Evolutionary conservation across 1,139 yeast species (phyloP), one percentile per base, ranked within the genome.

Genomic region (Debaryomycetaceae sp.): DNA sequence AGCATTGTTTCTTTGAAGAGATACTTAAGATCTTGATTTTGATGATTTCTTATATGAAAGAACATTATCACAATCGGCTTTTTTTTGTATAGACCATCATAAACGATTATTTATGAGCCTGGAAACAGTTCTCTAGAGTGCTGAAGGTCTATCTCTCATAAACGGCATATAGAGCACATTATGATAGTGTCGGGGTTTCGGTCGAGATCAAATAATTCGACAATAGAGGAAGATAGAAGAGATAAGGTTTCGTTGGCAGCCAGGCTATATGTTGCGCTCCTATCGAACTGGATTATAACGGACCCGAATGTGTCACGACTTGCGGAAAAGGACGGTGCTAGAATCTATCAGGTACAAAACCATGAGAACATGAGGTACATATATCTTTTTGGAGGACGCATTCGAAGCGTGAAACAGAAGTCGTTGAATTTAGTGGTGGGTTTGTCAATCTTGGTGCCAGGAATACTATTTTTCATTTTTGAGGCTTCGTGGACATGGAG

Each of bases 341-440:
- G 62, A 56, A 65, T 71, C 54, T 62, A 75, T 65, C 78, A 69
- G 56, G 61, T 60, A 6, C 70, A 60, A 45, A 51, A 56, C 30
- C 59, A 66, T 51, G 58, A 56, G 1, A 62, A 61, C n/a, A 55
- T 61, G 39, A 66, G 65, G 36, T 65, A 65, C 40, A 45, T 78
- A 4, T 86, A 76, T 60, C 62, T 84, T 4, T 66, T 79, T 45
- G 95, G 95, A 6, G 95, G 95, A 0, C 62, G 90, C 36, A 58
- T 83, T 39, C 64, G 81, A 34, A 63, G 76, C 1, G 64, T 71
- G 44, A 66, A 68, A 47, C 60, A 70, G 48, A 49, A 56, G 45
- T 76, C 79, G 27, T 52, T 67, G 39, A 63, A 66, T 40, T 14
- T 76, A 7, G 27, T 64, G 0, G 71, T 78, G 0, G 65, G 70